These are phyloP conservation scores for Casuarina cunninghamiana DNA, from an alignment of 306 rosid species.

Conservation along the genomic window DNA sequence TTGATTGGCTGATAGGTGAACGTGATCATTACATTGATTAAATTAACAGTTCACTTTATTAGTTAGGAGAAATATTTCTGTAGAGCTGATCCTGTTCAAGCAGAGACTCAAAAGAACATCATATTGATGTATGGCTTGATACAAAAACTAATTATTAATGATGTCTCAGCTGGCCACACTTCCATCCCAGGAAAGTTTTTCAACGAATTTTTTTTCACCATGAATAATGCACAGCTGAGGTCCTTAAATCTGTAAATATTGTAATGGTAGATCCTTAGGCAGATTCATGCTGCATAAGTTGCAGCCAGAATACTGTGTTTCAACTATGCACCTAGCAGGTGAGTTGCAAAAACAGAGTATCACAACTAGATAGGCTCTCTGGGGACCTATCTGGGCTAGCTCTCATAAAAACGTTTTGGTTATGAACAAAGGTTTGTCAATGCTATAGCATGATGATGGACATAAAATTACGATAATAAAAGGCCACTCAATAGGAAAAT, in stretches of 20 bases:
- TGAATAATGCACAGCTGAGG: neutral
- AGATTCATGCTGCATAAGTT: neutral
- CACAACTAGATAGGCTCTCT: neutral
- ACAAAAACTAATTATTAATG: neutral
- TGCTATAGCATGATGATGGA: neutral
- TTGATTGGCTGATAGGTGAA: neutral
- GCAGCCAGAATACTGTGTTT: neutral
- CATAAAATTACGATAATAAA: neutral
- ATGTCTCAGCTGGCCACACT: neutral
- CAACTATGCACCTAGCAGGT: neutral
- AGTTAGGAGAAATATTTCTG: neutral
- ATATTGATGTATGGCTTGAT: neutral
- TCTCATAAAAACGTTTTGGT: neutral
- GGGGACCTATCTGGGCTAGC: neutral
- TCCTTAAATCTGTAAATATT: no score
- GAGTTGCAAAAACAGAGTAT: no score
- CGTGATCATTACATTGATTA: neutral
- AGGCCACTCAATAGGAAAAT: neutral
- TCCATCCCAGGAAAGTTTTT: neutral
- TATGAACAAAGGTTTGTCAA: neutral
- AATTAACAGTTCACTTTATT: neutral
- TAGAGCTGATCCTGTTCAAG: neutral
- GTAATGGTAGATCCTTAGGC: neutral
- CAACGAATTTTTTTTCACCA: neutral
- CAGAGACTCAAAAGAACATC: neutral